Base-by-base conservation (phyloP, 306 rosid genomes). In the Prinsepia uniflora region DNA sequence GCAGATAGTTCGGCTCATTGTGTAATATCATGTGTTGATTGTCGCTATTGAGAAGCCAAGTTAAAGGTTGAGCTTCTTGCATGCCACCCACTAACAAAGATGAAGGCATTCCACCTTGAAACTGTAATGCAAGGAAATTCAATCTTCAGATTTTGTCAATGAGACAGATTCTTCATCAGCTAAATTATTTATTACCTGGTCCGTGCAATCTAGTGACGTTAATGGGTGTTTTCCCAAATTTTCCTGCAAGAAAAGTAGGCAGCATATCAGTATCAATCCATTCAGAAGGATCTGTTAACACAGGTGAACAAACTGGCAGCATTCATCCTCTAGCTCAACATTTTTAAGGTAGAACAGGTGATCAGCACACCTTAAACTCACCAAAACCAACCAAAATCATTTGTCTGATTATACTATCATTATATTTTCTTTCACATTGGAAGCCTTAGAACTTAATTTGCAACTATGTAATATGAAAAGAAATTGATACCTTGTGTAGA, bases 31-130 rank as follows among this genome's bases (percentile, higher is more conserved):
- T 43, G 5, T 77, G 84, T 57, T 79, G 86, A 65, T 77, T 79
- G 72, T 83, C 88, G 40, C 76, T 69, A 70, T 80, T 83, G 73
- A 84, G 62, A 74, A 82, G 78, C 96, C 96, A 90, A 57, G 89
- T 77, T 17, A 87, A 39, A 30, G 88, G 79, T 71, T 86, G 91
- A 8, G 84, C 71, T 76, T 90, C 96, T 75, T 84, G 96, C 60
- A 83, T 79, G 54, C 88, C 77, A 65, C 82, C 78, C 79, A 84
- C 81, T 78, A 84, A 63, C 76, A 84, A 49, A 52, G 89, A 87
- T 65, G 85, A 77, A 48, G 71, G 62, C 78, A 88, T 83, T 55
- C 86, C 91, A 41, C 82, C 87, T 67, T 78, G 91, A 68, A 90
- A 78, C 88, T 84, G 75, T 1, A 6, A 81, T 68, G 71, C 67